Conservation (phyloP, 441 rosid species). For the Brassica balearica region DNA sequence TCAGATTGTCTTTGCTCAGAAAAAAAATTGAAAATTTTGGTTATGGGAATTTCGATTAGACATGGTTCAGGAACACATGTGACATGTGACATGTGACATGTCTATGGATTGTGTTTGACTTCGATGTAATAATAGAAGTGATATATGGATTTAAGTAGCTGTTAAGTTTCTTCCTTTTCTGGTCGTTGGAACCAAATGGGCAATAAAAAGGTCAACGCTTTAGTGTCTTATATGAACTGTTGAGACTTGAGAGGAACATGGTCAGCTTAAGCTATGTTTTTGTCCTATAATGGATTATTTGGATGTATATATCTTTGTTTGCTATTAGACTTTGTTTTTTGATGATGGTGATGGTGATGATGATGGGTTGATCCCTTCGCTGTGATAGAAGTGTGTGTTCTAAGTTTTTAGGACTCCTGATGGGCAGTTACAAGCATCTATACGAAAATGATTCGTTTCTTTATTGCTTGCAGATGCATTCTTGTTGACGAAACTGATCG, state of each 20-base stretch:
- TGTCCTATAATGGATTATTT: background rate
- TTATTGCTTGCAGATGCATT: conserved; percentile 75
- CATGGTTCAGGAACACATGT: conserved; percentile 7
- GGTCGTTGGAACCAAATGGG: conserved; percentile 1
- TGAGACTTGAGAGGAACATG: background rate
- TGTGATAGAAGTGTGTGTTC: background rate
- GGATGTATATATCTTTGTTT: background rate
- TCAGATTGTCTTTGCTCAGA: conserved; percentile 7
- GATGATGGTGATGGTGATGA: background rate
- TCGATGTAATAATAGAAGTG: background rate
- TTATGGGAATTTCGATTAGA: background rate
- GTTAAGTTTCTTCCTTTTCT: background rate
- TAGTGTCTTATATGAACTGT: conserved; percentile 4
- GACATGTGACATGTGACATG: background rate
- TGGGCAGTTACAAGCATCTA: background rate
- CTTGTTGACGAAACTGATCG: conserved; percentile 89
- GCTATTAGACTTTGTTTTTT: background rate
- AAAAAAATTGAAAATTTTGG: background rate
- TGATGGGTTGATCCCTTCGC: background rate
- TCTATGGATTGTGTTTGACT: conserved; percentile 4
- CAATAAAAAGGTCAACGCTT: conserved; percentile 20
- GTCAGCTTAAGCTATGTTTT: conserved; percentile 28
- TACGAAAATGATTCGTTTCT: background rate
- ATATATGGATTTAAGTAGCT: conserved; percentile 7
- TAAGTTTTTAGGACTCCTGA: background rate